Evolutionary conservation across 352 stramenopile genomes (phyloP).

Genomic region (Globisporangium spinosum): DNA sequence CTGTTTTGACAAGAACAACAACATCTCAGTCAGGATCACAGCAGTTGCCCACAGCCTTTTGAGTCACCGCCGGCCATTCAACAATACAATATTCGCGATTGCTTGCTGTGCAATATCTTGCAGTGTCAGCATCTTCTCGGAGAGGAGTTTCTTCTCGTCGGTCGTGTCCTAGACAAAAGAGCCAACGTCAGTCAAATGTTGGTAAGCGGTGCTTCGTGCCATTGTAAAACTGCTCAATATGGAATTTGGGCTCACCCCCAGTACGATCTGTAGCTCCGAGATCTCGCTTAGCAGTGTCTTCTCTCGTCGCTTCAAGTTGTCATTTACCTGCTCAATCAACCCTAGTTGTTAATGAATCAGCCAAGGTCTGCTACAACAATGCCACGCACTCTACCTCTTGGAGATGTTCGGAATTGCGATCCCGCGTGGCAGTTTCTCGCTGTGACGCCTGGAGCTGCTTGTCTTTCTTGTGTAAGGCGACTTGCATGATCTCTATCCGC

Average conservation of each 20-base stretch:
- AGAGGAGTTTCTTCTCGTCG: constrained; percentile 51
- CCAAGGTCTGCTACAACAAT: not conserved
- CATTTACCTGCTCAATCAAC: constrained; percentile 25
- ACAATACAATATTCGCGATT: constrained; percentile 11
- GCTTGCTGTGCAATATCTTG: constrained; percentile 32
- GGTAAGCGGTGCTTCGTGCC: not conserved
- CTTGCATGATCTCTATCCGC: constrained; percentile 28
- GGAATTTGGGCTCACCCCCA: constrained; percentile 30
- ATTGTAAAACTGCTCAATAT: not conserved
- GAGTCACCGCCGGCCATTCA: not conserved
- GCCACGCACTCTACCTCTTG: constrained; percentile 34
- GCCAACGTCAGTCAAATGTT: not conserved
- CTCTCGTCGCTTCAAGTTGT: constrained; percentile 47
- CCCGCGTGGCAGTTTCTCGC: constrained; percentile 31
- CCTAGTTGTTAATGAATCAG: not conserved
- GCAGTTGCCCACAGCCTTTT: not conserved
- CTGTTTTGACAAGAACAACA: constrained; percentile 19
- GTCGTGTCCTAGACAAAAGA: constrained; percentile 33
- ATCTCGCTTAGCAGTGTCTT: constrained; percentile 52
- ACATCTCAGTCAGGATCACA: not conserved
- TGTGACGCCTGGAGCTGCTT: constrained; percentile 43
- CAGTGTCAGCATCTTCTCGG: constrained; percentile 45
- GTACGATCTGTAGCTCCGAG: constrained; percentile 43
- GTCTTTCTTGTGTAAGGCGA: constrained; percentile 46
- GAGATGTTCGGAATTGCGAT: constrained; percentile 36